A percentile compares a stretch with the other conserved stretches of the same genome.
Evolutionary conservation across 2,329 filamentous ascomycete genomes (phyloP).

Genomic region (Aspergillus sp.): DNA sequence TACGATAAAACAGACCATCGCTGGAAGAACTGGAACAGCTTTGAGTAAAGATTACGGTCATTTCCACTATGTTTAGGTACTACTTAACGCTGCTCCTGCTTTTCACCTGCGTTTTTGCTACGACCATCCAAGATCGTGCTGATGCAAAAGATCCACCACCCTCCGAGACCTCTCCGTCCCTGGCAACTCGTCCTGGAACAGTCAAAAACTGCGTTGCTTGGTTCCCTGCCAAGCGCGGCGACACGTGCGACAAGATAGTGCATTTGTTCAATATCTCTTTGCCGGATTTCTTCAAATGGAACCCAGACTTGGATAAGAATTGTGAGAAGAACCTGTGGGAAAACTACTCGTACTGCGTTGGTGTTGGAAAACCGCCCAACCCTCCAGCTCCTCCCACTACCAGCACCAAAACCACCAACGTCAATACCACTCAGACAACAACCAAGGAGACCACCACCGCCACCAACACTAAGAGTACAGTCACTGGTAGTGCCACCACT

Average conservation of each 20-base stretch:
- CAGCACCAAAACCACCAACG: neutral
- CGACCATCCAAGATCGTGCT: neutral
- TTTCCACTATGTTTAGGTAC: neutral
- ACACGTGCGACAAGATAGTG: slow-evolving; percentile 6
- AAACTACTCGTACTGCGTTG: slow-evolving; percentile 14
- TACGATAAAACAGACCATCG: too few species aligned
- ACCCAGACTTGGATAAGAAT: slow-evolving; percentile 6
- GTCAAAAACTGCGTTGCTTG: slow-evolving; percentile 9
- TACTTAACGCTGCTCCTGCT: neutral
- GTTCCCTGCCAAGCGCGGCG: slow-evolving; percentile 12
- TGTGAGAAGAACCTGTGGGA: slow-evolving; percentile 12
- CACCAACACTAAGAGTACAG: too few species aligned
- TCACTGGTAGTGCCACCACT: neutral
- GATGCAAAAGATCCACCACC: neutral
- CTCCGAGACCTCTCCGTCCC: slow-evolving; percentile 2
- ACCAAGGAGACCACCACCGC: neutral
- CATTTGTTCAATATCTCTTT: slow-evolving; percentile 1
- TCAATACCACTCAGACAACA: neutral
- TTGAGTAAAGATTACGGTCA: neutral
- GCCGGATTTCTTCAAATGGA: slow-evolving; percentile 11
- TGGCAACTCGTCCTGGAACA: slow-evolving; percentile 9
- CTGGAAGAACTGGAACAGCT: too few species aligned
- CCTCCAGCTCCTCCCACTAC: neutral
- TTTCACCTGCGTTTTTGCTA: neutral
- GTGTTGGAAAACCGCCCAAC: neutral